Evolutionary conservation across 1,139 yeast species (phyloP), one percentile per base, ranked within the genome.

Genomic region (Hemisphaericaspora subhashii): DNA sequence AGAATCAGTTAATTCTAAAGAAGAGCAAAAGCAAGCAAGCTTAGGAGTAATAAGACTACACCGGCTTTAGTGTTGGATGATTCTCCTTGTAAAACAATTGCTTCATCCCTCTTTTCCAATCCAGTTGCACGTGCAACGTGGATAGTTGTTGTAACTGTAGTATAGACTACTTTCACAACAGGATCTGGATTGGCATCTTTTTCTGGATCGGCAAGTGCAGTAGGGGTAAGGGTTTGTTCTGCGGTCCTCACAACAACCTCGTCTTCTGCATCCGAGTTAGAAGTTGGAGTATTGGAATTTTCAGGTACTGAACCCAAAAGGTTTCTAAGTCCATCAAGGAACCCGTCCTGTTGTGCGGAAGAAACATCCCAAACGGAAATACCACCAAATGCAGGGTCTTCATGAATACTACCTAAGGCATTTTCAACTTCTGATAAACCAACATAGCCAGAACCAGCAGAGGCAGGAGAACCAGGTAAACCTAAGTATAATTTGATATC

Each of bases 351-450:
- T 15, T 44, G 42, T 6, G 41, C 50, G 10, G 60, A 48, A 11
- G 62, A 55, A 14, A 61, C 58, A 47, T 60, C 64, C 64, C 64
- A 59, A 31, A 59, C 38, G 10, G 62, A 51, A 25, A 59, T 45
- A 26, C 64, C 64, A 16, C 62, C 64, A 40, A 59, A 58, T 32
- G 47, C 33, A 11, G 55, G 34, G 36, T 45, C 53, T 33, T 49
- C 42, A 36, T 45, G 44, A 33, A 55, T 54, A 6, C 40, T 39
- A 18, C 45, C 39, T 18, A 58, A 37, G 9, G 48, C 40, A 4
- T 28, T 21, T 29, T 45, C 33, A 18, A 56, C 52, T 14, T 46
- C 40, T 8, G 43, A 38, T 11, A 52, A 33, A 36, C 44, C 52
- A 23, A 50, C 55, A 44, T 48, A 58, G 13, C 62, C 62, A 16